Conservation (phyloP, 179 eudicot genomes). For the Heliamphora pulchella region DNA sequence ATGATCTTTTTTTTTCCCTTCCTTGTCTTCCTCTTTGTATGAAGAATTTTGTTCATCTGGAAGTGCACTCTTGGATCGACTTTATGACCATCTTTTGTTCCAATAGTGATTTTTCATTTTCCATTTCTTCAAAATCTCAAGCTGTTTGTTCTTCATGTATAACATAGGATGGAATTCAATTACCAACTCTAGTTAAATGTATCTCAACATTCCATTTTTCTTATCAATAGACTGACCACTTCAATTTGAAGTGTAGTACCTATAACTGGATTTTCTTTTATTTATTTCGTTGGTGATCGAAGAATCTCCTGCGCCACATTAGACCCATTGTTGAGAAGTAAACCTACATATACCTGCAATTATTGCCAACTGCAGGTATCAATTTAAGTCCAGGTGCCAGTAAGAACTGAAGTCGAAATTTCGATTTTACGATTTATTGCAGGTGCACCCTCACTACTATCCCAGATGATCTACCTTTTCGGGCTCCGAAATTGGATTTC, state of each 20-base stretch:
- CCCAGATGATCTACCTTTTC: no score
- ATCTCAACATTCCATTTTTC: neutral
- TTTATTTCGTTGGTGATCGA: no score
- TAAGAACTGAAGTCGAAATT: no score
- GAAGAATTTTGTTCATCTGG: conserved; percentile 19
- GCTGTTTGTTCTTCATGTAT: neutral
- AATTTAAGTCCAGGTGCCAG: no score
- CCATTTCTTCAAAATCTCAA: neutral
- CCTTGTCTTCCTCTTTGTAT: conserved; percentile 14
- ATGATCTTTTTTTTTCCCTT: neutral
- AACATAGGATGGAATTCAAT: neutral
- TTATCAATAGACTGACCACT: neutral
- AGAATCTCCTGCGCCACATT: no score
- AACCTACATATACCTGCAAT: no score
- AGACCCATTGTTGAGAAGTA: neutral
- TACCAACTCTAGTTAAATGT: no score
- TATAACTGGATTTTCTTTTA: no score
- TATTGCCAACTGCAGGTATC: neutral
- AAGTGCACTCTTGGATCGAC: conserved; percentile 22
- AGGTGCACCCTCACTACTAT: no score
- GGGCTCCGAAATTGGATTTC: no score
- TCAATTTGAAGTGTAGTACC: neutral
- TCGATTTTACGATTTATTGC: no score
- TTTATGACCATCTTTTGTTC: conserved; percentile 1
- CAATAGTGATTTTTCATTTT: neutral